Conservation (phyloP, 2,329 filamentous ascomycete species). For the Curvularia spicifera region DNA sequence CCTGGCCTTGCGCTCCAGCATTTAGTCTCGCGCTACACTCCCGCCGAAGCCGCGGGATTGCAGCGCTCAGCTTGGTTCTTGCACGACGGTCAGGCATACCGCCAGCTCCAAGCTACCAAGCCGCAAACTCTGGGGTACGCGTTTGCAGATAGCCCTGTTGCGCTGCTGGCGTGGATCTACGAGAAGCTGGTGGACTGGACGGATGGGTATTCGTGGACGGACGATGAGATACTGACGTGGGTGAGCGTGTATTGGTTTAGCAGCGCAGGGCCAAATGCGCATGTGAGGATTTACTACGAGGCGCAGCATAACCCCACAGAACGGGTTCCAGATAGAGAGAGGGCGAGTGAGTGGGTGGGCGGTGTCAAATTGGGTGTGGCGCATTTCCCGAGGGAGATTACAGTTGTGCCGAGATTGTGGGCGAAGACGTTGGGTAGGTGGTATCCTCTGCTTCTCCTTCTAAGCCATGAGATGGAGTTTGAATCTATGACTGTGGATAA, state of each 20-base stretch:
- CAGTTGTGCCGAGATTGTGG: constrained; percentile 62
- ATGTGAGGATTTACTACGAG: constrained; percentile 76
- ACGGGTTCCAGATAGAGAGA: constrained; percentile 38
- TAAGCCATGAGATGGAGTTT: neutral
- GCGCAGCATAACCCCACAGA: constrained; percentile 51
- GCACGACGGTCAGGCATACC: constrained; percentile 65
- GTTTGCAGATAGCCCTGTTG: constrained; percentile 72
- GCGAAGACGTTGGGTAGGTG: constrained; percentile 61
- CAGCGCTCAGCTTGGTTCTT: constrained; percentile 64
- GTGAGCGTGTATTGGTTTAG: constrained; percentile 75
- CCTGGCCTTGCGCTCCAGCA: constrained; percentile 66
- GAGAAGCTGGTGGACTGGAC: constrained; percentile 83
- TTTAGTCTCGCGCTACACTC: constrained; percentile 60
- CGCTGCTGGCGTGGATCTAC: constrained; percentile 77
- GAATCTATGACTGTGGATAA: neutral
- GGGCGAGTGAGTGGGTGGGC: constrained; percentile 52
- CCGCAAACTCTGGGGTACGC: constrained; percentile 76
- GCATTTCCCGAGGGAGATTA: constrained; percentile 66
- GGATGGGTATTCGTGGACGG: constrained; percentile 73
- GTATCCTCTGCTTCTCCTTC: neutral
- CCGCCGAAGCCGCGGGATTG: constrained; percentile 60
- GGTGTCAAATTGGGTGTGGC: constrained; percentile 60
- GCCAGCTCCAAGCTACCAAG: constrained; percentile 67
- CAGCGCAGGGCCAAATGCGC: constrained; percentile 70
- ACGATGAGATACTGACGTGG: constrained; percentile 79